phyloP scores from a whole-genome alignment of 1,139 yeast genomes.

The Candida sanyaensis region DNA sequence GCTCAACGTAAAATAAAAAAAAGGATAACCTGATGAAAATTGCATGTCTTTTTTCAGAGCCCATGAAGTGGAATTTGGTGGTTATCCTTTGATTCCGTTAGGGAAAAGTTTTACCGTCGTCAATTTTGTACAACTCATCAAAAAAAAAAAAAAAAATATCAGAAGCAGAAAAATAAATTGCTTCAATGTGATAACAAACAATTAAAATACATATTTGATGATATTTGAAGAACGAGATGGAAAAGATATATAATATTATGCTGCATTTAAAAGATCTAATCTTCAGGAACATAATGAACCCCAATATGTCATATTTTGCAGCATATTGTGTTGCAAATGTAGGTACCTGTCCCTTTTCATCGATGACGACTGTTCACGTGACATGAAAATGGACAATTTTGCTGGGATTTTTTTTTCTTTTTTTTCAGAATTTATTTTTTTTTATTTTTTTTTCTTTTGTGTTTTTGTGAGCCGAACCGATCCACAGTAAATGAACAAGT shows the following conservation, averaged over 20 bases:
- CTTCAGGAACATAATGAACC: slow-evolving; percentile 3
- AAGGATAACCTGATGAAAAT: not conserved
- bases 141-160: not conserved
- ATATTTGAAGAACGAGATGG: not conserved
- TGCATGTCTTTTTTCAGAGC: not conserved
- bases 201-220: not conserved
- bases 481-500: no score
- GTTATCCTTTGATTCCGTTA: not conserved
- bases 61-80: not conserved
- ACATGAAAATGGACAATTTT: not conserved
- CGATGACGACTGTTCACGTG: slow-evolving; percentile 3
- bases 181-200: not conserved
- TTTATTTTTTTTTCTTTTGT: not conserved
- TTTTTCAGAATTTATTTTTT: not conserved
- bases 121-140: slow-evolving; percentile 1
- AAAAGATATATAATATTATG: not conserved
- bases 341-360: not conserved
- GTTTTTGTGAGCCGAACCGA: not conserved
- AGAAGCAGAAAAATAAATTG: not conserved
- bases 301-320: slow-evolving; percentile 4
- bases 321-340: slow-evolving; percentile 2
- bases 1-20: not conserved
- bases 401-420: not conserved
- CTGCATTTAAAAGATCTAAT: not conserved
- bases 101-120: not conserved